Evolutionary conservation across 257 asterid species (phyloP), one percentile per base, ranked within the genome.

Genomic region (Plantago major): DNA sequence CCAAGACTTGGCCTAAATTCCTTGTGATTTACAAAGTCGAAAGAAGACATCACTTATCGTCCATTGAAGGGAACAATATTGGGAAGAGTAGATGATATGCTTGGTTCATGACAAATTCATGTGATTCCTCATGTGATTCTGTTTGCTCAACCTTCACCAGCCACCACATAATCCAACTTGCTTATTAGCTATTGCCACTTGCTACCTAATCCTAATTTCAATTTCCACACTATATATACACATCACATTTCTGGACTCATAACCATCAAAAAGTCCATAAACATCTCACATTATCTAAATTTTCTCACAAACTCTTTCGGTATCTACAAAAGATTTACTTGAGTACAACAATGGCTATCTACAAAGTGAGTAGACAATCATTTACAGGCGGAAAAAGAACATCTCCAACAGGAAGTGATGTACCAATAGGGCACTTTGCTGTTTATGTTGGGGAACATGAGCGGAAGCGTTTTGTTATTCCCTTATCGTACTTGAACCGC

Each of bases 1-100:
- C 66, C 72, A 17, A 74, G 26, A 2, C 66, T 71, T 75, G 80
- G 71, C 28, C 69, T 74, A 6, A 7, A 57, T 71, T 62, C 73
- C 70, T 7, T 78, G 78, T 55, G 9, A 56, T 26, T 46, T 14
- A 9, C 38, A 7, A 60, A 42, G 37, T 44, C 22, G 57, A 47
- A 33, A 47, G 26, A 22, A 2, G 26, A 22, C 26, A 22, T 22
- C 26, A 22, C 1, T 22, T 22, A 22, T 22, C 26, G 26, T 22
- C 26, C 26, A 22, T 22, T 22, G 26, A 22, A 22, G 26, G 61
- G 61, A 64, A 52, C 7, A 19, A 17, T 42, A 38, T 43, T 19
- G 12, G 14, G 10, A 5, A 46, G 4, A 14, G 14, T 42, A 19
- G 13, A 9, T 43, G 15, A 3, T 18, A 14, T 6, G 15, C 14